A percentile compares a stretch with the other conserved stretches of the same genome.
phyloP scores from a whole-genome alignment of 2,329 filamentous ascomycete genomes.

The Aspergillus brasiliensis region DNA sequence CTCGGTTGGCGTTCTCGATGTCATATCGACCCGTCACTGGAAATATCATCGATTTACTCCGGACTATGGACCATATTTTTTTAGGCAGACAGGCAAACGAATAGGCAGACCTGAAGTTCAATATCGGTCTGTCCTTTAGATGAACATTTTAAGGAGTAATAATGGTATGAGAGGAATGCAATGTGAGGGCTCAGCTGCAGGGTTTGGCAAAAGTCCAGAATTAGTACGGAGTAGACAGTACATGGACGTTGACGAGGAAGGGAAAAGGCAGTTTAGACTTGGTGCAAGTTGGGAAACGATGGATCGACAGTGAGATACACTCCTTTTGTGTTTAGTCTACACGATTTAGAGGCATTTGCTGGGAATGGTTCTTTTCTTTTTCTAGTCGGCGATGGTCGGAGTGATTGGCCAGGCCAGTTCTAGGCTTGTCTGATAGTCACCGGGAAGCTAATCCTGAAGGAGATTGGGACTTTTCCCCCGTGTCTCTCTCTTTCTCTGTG shows the following conservation, averaged over 20 bases:
- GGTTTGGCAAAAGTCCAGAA: neutral
- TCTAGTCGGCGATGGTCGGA: neutral
- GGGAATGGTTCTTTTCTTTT: neutral
- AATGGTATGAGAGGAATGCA: neutral
- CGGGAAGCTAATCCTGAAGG: neutral
- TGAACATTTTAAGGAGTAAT: too few species aligned
- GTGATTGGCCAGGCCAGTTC: neutral
- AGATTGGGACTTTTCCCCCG: neutral
- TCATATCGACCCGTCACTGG: slow-evolving; percentile 4
- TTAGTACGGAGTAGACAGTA: neutral
- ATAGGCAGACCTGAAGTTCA: neutral
- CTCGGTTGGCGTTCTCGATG: neutral
- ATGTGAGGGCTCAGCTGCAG: neutral
- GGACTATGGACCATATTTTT: too few species aligned
- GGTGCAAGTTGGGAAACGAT: neutral
- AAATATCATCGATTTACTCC: too few species aligned
- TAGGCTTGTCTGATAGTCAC: neutral
- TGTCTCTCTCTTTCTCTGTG: slow-evolving; percentile 4
- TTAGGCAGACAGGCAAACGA: neutral
- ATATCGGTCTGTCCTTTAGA: too few species aligned
- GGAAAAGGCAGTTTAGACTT: neutral
- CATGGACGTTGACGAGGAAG: neutral
- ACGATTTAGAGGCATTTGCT: too few species aligned
- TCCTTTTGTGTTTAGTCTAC: too few species aligned
- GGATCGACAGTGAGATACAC: neutral